A percentile compares a stretch with the other conserved stretches of the same genome.
Conservation (phyloP, 129 eudicot genomes). For the Apium graveolens region DNA sequence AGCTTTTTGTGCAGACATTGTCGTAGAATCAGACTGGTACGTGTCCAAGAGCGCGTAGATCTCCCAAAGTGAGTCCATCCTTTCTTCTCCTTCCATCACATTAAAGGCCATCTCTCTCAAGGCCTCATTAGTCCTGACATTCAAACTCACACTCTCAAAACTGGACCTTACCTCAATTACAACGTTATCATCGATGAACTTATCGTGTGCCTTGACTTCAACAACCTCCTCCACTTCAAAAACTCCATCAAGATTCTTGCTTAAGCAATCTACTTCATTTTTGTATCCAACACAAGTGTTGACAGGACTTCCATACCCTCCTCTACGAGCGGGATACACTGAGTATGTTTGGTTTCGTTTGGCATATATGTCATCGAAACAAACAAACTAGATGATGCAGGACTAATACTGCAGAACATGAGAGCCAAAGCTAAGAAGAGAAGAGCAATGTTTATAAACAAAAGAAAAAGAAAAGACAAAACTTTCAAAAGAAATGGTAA, state of each 20-base stretch:
- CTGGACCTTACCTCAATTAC: neutral
- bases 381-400: neutral
- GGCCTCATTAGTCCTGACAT: conserved; percentile 56
- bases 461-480: neutral
- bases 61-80: neutral
- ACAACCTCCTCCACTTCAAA: neutral
- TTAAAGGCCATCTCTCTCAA: conserved; percentile 62
- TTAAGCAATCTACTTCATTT: too few species aligned
- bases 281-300: neutral
- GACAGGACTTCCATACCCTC: neutral
- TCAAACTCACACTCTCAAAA: conserved; percentile 10
- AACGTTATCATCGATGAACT: neutral
- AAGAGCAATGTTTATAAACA: neutral
- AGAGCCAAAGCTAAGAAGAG: neutral
- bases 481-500: neutral
- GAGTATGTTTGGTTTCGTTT: neutral
- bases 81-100: conserved; percentile 29
- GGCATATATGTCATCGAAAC: neutral
- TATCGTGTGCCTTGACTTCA: neutral
- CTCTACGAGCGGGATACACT: neutral
- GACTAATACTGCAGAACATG: neutral
- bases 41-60: neutral
- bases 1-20: neutral
- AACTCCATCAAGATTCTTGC: neutral
- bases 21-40: neutral